Evolutionary conservation across 768 basidiomycete genomes (phyloP).

Genomic region (Termitomyces sp.): DNA sequence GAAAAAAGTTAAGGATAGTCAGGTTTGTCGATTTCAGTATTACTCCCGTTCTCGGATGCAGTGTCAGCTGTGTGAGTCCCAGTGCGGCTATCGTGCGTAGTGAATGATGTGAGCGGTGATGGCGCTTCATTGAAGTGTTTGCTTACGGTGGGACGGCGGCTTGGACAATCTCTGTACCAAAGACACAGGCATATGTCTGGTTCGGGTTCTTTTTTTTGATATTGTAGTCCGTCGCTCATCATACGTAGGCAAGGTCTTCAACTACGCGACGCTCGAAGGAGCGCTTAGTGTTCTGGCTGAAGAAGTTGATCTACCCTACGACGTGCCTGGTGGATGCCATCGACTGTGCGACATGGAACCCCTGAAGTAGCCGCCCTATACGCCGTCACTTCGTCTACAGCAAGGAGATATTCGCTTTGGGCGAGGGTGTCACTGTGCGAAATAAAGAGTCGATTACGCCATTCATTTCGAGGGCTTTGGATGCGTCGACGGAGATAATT

Average conservation of each 20-base stretch:
- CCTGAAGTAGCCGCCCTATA: no score
- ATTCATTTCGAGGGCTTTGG: conserved; percentile 15
- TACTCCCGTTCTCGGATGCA: conserved; percentile 49
- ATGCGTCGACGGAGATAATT: conserved; percentile 15
- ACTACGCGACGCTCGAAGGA: conserved; percentile 8
- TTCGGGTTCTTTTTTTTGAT: background rate
- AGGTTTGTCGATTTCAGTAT: conserved; percentile 82
- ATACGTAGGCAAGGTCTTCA: conserved; percentile 12
- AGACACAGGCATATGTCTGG: conserved; percentile 15
- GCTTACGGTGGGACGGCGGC: conserved; percentile 19
- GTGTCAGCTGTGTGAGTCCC: conserved; percentile 64
- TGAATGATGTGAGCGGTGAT: conserved; percentile 47
- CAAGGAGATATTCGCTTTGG: conserved; percentile 17
- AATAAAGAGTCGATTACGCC: conserved; percentile 13
- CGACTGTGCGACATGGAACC: no score
- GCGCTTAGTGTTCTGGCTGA: conserved; percentile 12
- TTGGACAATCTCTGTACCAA: conserved; percentile 15
- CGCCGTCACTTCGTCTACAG: conserved; percentile 15
- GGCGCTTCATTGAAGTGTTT: conserved; percentile 55
- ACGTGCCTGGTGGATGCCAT: no score
- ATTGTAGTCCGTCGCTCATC: background rate
- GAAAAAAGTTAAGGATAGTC: conserved; percentile 85
- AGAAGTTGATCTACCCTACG: no score
- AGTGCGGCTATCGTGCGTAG: conserved; percentile 62
- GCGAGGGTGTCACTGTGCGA: conserved; percentile 14